These are phyloP conservation scores for Zygotorulaspora florentina DNA, from an alignment of 805 yeast genomes.

Conservation along the genomic window DNA sequence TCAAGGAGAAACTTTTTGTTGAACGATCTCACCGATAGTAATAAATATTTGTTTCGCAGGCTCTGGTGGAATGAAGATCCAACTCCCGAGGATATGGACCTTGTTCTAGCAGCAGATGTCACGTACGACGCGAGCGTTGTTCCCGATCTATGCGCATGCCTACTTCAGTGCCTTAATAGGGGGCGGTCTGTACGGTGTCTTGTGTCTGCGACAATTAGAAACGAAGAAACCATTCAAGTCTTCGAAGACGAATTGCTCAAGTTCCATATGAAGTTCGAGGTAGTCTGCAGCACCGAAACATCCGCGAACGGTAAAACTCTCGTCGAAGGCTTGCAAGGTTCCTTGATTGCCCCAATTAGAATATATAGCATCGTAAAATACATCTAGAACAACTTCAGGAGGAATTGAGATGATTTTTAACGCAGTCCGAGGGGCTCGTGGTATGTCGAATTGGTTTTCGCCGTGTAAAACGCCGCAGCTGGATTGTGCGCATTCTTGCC, in stretches of 20 bases:
- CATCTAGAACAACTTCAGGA: slow-evolving; percentile 10
- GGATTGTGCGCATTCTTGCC: not conserved
- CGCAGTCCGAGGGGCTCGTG: not conserved
- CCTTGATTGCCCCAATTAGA: slow-evolving; percentile 24
- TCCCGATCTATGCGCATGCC: slow-evolving; percentile 48
- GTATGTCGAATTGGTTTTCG: too few relatives aligned
- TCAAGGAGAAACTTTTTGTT: slow-evolving; percentile 39
- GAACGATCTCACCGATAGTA: slow-evolving; percentile 36
- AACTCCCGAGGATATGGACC: slow-evolving; percentile 41
- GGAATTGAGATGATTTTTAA: slow-evolving; percentile 12
- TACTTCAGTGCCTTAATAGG: slow-evolving; percentile 30
- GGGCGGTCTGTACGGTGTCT: slow-evolving; percentile 20
- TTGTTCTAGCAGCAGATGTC: slow-evolving; percentile 80
- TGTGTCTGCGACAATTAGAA: slow-evolving; percentile 76
- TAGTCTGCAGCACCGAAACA: slow-evolving; percentile 23
- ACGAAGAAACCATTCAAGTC: slow-evolving; percentile 43
- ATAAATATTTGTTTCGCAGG: slow-evolving; percentile 34
- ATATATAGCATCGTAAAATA: slow-evolving; percentile 20
- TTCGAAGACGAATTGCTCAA: slow-evolving; percentile 40
- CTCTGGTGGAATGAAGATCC: slow-evolving; percentile 57
- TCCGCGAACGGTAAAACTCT: slow-evolving; percentile 2
- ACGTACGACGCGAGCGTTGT: slow-evolving; percentile 70
- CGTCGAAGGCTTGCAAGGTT: slow-evolving; percentile 11
- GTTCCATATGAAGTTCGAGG: slow-evolving; percentile 17
- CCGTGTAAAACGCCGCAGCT: not conserved